Conservation (phyloP, 371 early-diverging fungal genomes). For the Syncephalastrum racemosum region DNA sequence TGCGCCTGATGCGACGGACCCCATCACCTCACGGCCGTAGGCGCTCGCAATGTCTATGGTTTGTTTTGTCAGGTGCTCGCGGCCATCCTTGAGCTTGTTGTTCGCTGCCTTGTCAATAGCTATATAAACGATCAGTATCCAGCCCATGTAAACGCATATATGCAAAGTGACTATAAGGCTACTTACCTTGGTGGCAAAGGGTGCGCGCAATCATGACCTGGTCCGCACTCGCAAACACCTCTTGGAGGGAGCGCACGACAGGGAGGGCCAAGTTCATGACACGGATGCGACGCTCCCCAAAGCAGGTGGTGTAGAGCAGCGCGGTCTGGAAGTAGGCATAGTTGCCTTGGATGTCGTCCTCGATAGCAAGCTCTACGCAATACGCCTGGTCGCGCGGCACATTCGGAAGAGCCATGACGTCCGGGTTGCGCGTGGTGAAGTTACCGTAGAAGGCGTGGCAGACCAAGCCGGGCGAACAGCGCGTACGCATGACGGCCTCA, state of each 20-base stretch:
- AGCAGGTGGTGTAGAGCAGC: slow-evolving; percentile 85
- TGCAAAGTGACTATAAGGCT: neutral
- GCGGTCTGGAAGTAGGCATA: slow-evolving; percentile 95
- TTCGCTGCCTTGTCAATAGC: slow-evolving; percentile 68
- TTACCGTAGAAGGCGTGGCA: slow-evolving; percentile 82
- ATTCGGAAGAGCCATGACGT: slow-evolving; percentile 83
- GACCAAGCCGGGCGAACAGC: slow-evolving; percentile 78
- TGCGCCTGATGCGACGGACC: slow-evolving; percentile 47
- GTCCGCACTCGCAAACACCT: slow-evolving; percentile 70
- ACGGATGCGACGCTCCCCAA: slow-evolving; percentile 92
- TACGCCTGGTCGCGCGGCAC: slow-evolving; percentile 87
- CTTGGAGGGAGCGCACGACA: slow-evolving; percentile 71
- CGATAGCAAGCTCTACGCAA: slow-evolving; percentile 75
- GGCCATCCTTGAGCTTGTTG: slow-evolving; percentile 74
- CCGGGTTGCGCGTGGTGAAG: slow-evolving; percentile 82
- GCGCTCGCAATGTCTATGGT: slow-evolving; percentile 63
- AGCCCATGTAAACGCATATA: neutral
- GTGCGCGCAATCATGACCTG: slow-evolving; percentile 65
- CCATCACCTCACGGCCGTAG: slow-evolving; percentile 62
- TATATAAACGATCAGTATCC: slow-evolving; percentile 15
- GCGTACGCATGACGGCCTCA: slow-evolving; percentile 88
- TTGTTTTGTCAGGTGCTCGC: slow-evolving; percentile 69
- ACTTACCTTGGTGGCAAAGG: slow-evolving; percentile 69
- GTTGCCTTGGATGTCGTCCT: slow-evolving; percentile 66
- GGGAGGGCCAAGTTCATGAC: slow-evolving; percentile 93